These are phyloP conservation scores for Boletus insuetus DNA, from an alignment of 768 basidiomycete genomes.

Conservation along the genomic window DNA sequence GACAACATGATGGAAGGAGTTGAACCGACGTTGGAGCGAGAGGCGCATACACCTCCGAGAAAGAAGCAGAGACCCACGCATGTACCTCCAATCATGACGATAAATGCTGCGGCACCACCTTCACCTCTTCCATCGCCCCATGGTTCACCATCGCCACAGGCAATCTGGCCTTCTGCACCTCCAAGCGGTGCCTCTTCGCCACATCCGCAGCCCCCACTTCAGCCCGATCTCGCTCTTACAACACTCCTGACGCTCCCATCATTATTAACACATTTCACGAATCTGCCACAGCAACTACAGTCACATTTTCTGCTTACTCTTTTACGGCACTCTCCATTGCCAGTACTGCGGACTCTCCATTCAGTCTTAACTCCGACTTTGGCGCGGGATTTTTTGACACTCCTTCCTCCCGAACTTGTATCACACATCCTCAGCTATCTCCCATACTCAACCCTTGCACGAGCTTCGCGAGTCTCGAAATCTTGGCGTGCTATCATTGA, in stretches of 20 bases:
- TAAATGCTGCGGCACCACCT: constrained; percentile 74
- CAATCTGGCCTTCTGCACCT: constrained; percentile 77
- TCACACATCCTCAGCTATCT: constrained; percentile 86
- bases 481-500: constrained; percentile 93
- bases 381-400: constrained; percentile 90
- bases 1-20: constrained; percentile 74
- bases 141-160: constrained; percentile 75
- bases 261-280: constrained; percentile 77
- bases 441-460: constrained; percentile 76
- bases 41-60: constrained; percentile 53
- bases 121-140: constrained; percentile 84
- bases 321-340: constrained; percentile 85
- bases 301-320: constrained; percentile 93
- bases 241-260: constrained; percentile 85
- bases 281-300: constrained; percentile 78
- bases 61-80: constrained; percentile 73
- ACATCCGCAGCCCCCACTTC: constrained; percentile 64
- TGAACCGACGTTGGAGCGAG: constrained; percentile 50
- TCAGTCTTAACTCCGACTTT: constrained; percentile 87
- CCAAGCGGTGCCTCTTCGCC: constrained; percentile 78
- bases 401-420: constrained; percentile 89
- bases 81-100: constrained; percentile 57
- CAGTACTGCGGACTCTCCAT: constrained; percentile 87
- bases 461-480: constrained; percentile 84
- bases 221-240: constrained; percentile 78